Evolutionary conservation across 1,284 basidiomycete genomes (phyloP).

Genomic region (Ustilago shanxiensis): DNA sequence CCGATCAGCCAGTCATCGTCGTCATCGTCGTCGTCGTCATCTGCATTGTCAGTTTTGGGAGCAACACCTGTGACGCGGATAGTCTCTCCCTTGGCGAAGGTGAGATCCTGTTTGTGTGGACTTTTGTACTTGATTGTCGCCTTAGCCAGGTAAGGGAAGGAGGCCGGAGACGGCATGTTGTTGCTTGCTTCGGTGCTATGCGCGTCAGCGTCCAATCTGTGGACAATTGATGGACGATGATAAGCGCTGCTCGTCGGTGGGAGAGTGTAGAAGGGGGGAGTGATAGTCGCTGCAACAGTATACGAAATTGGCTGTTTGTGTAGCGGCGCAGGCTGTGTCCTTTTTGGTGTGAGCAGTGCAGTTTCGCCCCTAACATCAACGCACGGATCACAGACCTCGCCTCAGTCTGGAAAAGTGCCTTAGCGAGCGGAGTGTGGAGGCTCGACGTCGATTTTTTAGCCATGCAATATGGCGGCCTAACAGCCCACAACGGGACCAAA

Average conservation of each 20-base stretch:
- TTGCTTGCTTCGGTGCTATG: constrained; percentile 1
- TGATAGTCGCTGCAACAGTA: background rate
- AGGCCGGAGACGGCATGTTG: constrained; percentile 25
- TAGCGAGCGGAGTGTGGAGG: constrained; percentile 9
- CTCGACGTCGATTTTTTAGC: background rate
- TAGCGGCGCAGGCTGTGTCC: constrained; percentile 12
- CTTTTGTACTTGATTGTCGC: constrained; percentile 65
- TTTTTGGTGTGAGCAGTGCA: background rate
- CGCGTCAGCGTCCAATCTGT: constrained; percentile 11
- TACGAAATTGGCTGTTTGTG: background rate
- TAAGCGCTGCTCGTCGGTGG: constrained; percentile 1
- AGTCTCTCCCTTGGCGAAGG: constrained; percentile 66
- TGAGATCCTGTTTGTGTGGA: constrained; percentile 63
- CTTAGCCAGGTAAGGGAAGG: constrained; percentile 55
- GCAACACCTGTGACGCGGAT: constrained; percentile 65
- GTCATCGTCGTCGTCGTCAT: constrained; percentile 65
- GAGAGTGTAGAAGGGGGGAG: background rate
- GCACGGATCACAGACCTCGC: constrained; percentile 17
- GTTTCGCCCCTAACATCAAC: constrained; percentile 7
- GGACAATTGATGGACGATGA: background rate
- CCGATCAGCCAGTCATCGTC: constrained; percentile 70
- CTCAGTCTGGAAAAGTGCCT: constrained; percentile 6
- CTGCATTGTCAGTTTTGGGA: constrained; percentile 45
- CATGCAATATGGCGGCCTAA: background rate
- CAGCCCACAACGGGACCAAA: background rate